These are phyloP conservation scores for Scleroderma bovista DNA, from an alignment of 768 basidiomycete genomes.

Conservation along the genomic window DNA sequence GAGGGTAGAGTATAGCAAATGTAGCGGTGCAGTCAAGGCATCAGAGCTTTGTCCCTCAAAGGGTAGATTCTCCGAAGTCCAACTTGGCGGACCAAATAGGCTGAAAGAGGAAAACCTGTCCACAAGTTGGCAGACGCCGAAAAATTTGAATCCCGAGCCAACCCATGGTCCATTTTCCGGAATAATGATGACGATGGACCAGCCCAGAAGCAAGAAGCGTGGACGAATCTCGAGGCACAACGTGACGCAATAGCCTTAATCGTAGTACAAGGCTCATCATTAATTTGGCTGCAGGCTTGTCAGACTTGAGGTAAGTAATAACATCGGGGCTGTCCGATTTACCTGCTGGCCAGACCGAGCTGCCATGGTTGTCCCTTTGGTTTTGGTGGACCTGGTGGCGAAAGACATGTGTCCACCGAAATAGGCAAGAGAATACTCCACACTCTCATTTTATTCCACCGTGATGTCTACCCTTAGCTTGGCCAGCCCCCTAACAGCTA, in stretches of 20 bases:
- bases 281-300: constrained; percentile 15
- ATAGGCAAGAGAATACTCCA: constrained; percentile 2
- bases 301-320: constrained; percentile 30
- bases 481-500: constrained; percentile 27
- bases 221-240: not conserved
- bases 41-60: not conserved
- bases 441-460: constrained; percentile 37
- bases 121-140: not conserved
- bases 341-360: not conserved
- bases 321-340: not conserved
- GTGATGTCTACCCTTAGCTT: constrained; percentile 45
- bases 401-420: not conserved
- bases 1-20: too few relatives aligned
- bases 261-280: not conserved
- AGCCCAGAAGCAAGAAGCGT: not conserved
- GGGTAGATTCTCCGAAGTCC: not conserved
- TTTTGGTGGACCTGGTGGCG: not conserved
- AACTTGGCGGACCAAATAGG: not conserved
- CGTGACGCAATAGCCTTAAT: constrained; percentile 1
- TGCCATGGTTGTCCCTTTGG: not conserved
- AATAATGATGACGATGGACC: not conserved
- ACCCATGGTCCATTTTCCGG: not conserved
- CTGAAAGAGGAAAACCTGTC: not conserved
- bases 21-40: not conserved
- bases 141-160: not conserved